phyloP scores from a whole-genome alignment of 2,329 filamentous ascomycete genomes.

The Aspergillus neotritici region DNA sequence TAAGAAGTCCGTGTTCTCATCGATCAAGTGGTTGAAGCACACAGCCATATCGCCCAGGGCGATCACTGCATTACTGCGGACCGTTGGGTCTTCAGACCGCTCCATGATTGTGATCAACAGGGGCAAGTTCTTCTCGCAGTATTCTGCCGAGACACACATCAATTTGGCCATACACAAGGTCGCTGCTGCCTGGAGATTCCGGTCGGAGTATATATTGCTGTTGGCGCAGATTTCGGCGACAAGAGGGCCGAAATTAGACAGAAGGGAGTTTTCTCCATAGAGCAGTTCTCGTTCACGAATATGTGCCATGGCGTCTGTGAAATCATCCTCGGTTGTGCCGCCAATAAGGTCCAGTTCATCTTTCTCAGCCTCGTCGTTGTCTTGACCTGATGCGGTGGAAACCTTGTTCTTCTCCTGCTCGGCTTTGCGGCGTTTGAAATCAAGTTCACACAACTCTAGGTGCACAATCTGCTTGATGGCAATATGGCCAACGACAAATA shows the following conservation, averaged over 20 bases:
- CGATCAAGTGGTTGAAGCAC: conserved; percentile 98
- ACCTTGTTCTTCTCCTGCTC: conserved; percentile 46
- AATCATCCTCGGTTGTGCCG: conserved; percentile 91
- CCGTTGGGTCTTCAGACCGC: conserved; percentile 83
- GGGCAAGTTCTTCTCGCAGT: conserved; percentile 87
- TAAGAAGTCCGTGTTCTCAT: conserved; percentile 97
- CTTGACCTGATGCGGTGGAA: conserved; percentile 39
- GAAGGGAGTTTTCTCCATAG: conserved; percentile 73
- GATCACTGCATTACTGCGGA: conserved; percentile 92
- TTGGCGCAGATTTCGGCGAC: conserved; percentile 92
- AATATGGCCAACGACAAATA: conserved; percentile 93
- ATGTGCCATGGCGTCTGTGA: conserved; percentile 78
- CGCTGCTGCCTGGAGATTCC: conserved; percentile 84
- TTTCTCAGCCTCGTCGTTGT: conserved; percentile 58
- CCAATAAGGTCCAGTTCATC: conserved; percentile 96
- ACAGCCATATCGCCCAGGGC: conserved; percentile 98
- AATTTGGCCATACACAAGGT: conserved; percentile 94
- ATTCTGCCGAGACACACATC: conserved; percentile 96
- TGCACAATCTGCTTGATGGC: conserved; percentile 99
- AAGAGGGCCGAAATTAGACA: conserved; percentile 85
- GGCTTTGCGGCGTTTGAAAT: conserved; percentile 89
- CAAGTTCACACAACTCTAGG: conserved; percentile 90
- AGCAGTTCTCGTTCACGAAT: conserved; percentile 79
- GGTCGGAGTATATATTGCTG: conserved; percentile 86
- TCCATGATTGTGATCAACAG: conserved; percentile 98